Conservation (phyloP, 495 filamentous ascomycete species). For the Mycothermus thermophilus region DNA sequence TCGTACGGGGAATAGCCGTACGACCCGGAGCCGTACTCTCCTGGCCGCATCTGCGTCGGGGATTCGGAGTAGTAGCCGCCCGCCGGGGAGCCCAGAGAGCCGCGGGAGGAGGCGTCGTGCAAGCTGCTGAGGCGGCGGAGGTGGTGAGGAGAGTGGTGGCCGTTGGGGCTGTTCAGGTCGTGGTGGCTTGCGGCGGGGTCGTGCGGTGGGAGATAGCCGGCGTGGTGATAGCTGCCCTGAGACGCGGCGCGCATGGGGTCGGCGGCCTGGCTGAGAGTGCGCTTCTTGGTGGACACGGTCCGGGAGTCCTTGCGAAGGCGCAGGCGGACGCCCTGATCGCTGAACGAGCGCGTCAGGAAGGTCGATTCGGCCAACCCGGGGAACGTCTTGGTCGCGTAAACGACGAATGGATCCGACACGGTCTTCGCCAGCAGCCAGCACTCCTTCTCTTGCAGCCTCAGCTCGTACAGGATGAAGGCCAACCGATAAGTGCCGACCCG, state of each 20-base stretch:
- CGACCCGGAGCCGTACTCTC: constrained; percentile 7
- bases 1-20: constrained; percentile 13
- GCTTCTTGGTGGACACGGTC: constrained; percentile 31
- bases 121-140: constrained; percentile 11
- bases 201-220: constrained; percentile 8
- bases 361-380: constrained; percentile 85
- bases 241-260: constrained; percentile 7
- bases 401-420: constrained; percentile 61
- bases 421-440: constrained; percentile 48
- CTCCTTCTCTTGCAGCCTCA: constrained; percentile 52
- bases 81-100: constrained; percentile 11
- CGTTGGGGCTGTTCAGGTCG: constrained; percentile 14
- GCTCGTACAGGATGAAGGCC: constrained; percentile 78
- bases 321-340: constrained; percentile 85
- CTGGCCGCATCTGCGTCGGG: constrained; percentile 12
- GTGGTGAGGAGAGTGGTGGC: constrained; percentile 7
- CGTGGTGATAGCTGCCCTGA: constrained; percentile 8
- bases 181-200: constrained; percentile 7
- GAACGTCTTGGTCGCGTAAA: constrained; percentile 65
- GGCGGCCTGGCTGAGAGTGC: constrained; percentile 14
- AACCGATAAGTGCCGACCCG: constrained; percentile 66
- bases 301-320: constrained; percentile 70
- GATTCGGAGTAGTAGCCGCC: constrained; percentile 13
- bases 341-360: constrained; percentile 80
- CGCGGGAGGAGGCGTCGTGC: constrained; percentile 12